Base-by-base conservation (phyloP, 2,329 filamentous ascomycete species). In the Colletotrichum destructivum region DNA sequence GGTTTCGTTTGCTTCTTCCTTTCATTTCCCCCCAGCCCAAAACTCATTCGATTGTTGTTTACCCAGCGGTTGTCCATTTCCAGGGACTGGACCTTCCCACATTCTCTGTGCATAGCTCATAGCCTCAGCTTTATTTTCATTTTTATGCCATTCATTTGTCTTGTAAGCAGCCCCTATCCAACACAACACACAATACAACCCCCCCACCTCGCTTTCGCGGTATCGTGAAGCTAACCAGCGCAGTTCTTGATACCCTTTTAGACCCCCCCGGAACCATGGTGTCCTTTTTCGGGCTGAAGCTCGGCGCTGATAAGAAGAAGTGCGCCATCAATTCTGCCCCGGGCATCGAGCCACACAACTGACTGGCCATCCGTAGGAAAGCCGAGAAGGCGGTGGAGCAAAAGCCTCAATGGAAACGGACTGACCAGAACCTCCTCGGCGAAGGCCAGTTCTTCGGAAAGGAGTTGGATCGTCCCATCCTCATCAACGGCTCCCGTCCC, bases 221-320 rank as follows among this genome's bases (percentile, higher is more conserved):
- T 23, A 26, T 31, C 21, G 49, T 21, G 21, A 56, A 38, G 56
- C 59, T 71, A 54, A 71, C 59, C 35, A 47, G 18, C 11, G 13
- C 54, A 72, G 66, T 26, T 71, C 31, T 61, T 60, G 55, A 73
- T 66, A 71, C 56, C 51, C 35, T 70, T 31, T 40, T 38, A 35
- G 55, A 7, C 31, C 31, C 31, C 31, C 68, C 23, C n/a, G 61
- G 68, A 38, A 79, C 18, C 57, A 90, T 90, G 88, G 88, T 90
- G 26, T 89, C 88, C 2, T 88, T 90, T 74, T 89, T 90, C 74
- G 88, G 88, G 61, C 80, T 90, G 77, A 89, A 86, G 77, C 82
- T 89, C 71, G 86, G 87, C 61, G 83, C 84, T 75, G 86, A 88
- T 73, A 89, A 86, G 81, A 90, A 89, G 79, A 89, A 88, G 84